A percentile compares a stretch with the other conserved stretches of the same genome.
Evolutionary conservation across 164 flowering plant genomes (phyloP).

Genomic region (Santalum album): DNA sequence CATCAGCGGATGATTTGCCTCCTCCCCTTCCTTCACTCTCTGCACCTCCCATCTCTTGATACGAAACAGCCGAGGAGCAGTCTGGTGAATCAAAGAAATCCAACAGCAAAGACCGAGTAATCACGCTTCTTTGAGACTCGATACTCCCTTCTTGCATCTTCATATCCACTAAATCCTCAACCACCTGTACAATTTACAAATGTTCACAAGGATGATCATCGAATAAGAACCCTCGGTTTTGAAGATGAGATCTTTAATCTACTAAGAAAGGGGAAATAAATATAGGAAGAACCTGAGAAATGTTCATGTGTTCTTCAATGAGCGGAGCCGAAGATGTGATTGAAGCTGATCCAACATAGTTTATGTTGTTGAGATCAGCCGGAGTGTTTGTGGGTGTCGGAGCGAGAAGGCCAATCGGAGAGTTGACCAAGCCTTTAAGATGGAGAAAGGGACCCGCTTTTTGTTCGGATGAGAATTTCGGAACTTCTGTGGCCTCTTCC

Average conservation of each 20-base stretch:
- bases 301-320: constrained; percentile 20
- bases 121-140: constrained; percentile 28
- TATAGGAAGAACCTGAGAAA: constrained; percentile 35
- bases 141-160: constrained; percentile 13
- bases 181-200: constrained; percentile 6
- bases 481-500: constrained; percentile 59
- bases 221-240: too few species aligned
- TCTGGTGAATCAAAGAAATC: constrained; percentile 50
- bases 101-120: constrained; percentile 48
- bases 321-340: constrained; percentile 8
- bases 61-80: constrained; percentile 36
- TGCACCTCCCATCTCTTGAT: constrained; percentile 15
- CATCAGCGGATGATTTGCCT: too few species aligned
- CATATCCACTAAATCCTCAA: constrained; percentile 13
- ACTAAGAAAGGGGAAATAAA: too few species aligned
- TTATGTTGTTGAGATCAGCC: constrained; percentile 16
- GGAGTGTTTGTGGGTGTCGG: constrained; percentile 73
- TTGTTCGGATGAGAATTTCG: constrained; percentile 27
- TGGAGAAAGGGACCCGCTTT: constrained; percentile 15
- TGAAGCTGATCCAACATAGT: neutral
- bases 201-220: neutral
- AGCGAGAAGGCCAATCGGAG: constrained; percentile 48
- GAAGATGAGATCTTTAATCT: too few species aligned
- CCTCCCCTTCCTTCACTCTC: too few species aligned
- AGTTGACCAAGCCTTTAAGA: constrained; percentile 20